Percentiles rank a stretch among this genome's conserved stretches.
Conservation (phyloP, 148 eudicot species). For the Nepenthes gracilis region DNA sequence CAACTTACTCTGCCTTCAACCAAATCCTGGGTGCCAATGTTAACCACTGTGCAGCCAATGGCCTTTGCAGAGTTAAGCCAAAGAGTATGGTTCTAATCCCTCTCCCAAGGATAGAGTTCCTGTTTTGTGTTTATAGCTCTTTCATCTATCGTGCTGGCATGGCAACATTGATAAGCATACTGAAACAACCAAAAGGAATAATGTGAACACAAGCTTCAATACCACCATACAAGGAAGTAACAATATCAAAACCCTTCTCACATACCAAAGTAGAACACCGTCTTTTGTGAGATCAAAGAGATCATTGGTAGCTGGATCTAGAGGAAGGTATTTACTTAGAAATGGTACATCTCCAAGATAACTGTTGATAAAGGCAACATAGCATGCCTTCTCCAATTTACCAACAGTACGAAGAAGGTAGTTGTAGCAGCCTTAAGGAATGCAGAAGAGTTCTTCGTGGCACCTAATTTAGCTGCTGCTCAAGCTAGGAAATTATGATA, state of each 20-base stretch:
- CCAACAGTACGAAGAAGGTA: constrained; percentile 85
- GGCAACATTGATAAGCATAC: constrained; percentile 95
- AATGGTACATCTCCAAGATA: constrained; percentile 93
- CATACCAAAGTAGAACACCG: constrained; percentile 96
- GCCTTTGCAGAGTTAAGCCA: constrained; percentile 99
- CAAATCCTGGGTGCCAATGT: constrained; percentile 92
- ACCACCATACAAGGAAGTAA: background rate
- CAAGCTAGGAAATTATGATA: constrained; percentile 64
- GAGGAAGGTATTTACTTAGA: constrained; percentile 82
- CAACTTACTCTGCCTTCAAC: constrained; percentile 93
- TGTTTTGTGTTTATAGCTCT: constrained; percentile 83
- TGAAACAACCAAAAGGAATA: constrained; percentile 28
- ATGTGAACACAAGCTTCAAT: background rate
- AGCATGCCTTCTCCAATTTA: constrained; percentile 72
- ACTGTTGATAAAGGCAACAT: constrained; percentile 88
- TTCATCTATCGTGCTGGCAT: constrained; percentile 89
- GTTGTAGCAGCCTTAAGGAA: constrained; percentile 86
- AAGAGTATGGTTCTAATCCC: constrained; percentile 94
- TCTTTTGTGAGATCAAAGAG: constrained; percentile 86
- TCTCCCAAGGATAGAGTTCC: constrained; percentile 93
- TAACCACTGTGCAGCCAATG: constrained; percentile 96
- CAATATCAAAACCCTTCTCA: constrained; percentile 1
- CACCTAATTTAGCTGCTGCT: constrained; percentile 56
- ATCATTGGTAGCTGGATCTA: constrained; percentile 56
- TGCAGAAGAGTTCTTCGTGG: constrained; percentile 50